These are phyloP conservation scores for Fusarium falciforme DNA, from an alignment of 2,329 filamentous ascomycete species.

Conservation along the genomic window DNA sequence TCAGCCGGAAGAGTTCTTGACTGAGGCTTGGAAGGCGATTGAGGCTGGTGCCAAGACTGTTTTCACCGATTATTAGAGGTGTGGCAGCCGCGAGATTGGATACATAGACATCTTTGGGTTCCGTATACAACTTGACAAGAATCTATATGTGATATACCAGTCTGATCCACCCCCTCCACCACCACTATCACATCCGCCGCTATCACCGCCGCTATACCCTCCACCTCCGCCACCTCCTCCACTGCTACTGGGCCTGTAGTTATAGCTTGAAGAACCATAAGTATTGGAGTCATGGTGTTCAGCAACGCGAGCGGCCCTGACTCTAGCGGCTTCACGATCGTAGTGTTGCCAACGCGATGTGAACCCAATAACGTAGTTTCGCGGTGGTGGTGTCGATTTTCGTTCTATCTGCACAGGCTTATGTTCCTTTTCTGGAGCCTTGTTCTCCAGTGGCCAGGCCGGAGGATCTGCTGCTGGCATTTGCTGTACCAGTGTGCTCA, in stretches of 20 bases:
- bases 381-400: background rate
- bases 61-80: background rate
- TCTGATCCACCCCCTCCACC: background rate
- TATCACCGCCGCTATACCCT: background rate
- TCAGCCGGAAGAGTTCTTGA: slow-evolving; percentile 55
- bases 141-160: background rate
- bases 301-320: background rate
- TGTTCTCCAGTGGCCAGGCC: background rate
- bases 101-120: background rate
- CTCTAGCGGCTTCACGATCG: background rate
- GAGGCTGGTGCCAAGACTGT: slow-evolving; percentile 19
- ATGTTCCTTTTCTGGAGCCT: background rate
- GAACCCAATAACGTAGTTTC: background rate
- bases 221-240: background rate
- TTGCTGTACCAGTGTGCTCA: background rate
- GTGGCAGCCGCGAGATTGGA: too few relatives aligned
- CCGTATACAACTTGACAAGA: background rate
- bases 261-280: background rate
- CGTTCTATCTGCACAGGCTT: background rate
- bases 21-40: slow-evolving; percentile 40
- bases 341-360: background rate
- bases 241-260: background rate
- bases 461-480: background rate
- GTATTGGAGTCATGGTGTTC: background rate
- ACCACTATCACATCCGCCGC: background rate